Conservation (phyloP, 352 stramenopile species). For the Saprolegnia parasitica region DNA sequence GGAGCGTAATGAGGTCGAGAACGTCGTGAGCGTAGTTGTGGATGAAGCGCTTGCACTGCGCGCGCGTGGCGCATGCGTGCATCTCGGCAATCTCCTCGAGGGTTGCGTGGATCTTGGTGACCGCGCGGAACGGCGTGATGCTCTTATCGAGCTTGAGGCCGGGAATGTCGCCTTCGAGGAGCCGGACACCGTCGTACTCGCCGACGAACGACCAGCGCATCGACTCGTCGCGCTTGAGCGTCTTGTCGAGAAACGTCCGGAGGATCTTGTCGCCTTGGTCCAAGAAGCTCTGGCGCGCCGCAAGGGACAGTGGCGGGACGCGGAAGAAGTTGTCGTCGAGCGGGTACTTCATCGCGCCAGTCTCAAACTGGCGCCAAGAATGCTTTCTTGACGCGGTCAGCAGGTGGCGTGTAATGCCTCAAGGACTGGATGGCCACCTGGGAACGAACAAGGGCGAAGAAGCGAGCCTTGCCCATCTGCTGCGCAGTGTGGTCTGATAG, state of each 20-base stretch:
- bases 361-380: not conserved
- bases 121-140: constrained; percentile 2
- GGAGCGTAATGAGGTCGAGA: constrained; percentile 19
- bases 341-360: constrained; percentile 19
- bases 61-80: constrained; percentile 19
- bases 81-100: constrained; percentile 22
- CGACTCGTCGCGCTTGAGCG: constrained; percentile 15
- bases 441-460: constrained; percentile 4
- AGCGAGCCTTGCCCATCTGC: not conserved
- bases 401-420: constrained; percentile 8
- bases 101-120: constrained; percentile 21
- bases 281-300: not conserved
- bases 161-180: constrained; percentile 21
- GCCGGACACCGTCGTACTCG: constrained; percentile 15
- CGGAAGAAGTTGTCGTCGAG: constrained; percentile 13
- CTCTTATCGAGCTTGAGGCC: constrained; percentile 15
- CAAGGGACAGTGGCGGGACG: not conserved
- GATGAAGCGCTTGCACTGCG: constrained; percentile 3
- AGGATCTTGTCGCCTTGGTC: constrained; percentile 16
- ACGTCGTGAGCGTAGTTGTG: constrained; percentile 4
- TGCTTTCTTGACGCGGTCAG: not conserved
- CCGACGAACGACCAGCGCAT: constrained; percentile 12
- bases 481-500: not conserved
- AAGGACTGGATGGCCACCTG: not conserved
- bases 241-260: constrained; percentile 20